phyloP scores from a whole-genome alignment of 1,284 basidiomycete species.

The Sanghuangporus weigelae region DNA sequence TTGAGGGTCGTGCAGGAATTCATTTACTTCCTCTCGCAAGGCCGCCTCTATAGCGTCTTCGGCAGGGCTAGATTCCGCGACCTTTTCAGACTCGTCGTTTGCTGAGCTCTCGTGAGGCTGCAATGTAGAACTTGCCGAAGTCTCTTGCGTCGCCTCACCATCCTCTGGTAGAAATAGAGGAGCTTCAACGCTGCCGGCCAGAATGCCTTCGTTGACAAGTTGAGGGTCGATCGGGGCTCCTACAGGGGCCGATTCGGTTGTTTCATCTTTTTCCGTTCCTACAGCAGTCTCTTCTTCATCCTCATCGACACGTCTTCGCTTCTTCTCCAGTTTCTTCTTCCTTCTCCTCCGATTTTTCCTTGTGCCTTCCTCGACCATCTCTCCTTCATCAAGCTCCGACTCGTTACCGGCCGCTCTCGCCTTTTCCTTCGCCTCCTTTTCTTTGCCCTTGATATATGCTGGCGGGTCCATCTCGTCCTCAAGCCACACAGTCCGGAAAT shows the following conservation, averaged over 20 bases:
- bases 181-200: slow-evolving; percentile 26
- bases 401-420: slow-evolving; percentile 31
- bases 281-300: slow-evolving; percentile 27
- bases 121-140: slow-evolving; percentile 1
- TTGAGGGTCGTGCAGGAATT: slow-evolving; percentile 54
- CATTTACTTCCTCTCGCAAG: slow-evolving; percentile 61
- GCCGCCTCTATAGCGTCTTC: slow-evolving; percentile 48
- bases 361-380: slow-evolving; percentile 26
- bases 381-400: slow-evolving; percentile 25
- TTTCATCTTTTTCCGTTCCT: slow-evolving; percentile 11
- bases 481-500: slow-evolving; percentile 90
- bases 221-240: slow-evolving; percentile 36
- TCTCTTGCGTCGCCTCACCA: neutral
- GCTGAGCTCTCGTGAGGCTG: neutral
- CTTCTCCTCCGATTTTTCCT: slow-evolving; percentile 32
- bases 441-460: slow-evolving; percentile 73
- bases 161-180: slow-evolving; percentile 21
- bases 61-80: slow-evolving; percentile 21
- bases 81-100: neutral
- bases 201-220: slow-evolving; percentile 43
- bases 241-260: neutral
- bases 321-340: slow-evolving; percentile 33
- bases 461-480: slow-evolving; percentile 91
- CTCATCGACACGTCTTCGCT: slow-evolving; percentile 36
- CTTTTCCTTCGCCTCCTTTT: slow-evolving; percentile 60